Evolutionary conservation across 116 monocot species (phyloP).

Genomic region (Papilionanthe hybrid): DNA sequence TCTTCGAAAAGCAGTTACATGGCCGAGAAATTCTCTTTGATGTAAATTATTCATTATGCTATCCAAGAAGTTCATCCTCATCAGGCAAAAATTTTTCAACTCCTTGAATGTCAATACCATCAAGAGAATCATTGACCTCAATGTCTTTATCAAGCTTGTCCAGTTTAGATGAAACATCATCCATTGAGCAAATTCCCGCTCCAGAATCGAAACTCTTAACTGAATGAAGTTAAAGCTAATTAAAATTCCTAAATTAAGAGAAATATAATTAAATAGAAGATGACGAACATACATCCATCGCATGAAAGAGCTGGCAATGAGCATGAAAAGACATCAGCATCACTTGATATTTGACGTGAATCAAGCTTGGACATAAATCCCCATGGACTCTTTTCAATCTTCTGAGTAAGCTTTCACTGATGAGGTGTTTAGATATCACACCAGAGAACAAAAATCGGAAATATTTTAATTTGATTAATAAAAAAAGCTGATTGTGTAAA

Average conservation of each 20-base stretch:
- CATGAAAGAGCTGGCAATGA: conserved; percentile 71
- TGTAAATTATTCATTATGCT: conserved; percentile 72
- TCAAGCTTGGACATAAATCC: conserved; percentile 22
- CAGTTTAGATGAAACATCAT: conserved; percentile 25
- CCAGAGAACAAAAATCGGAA: background rate
- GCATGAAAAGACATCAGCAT: conserved; percentile 67
- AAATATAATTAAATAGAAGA: background rate
- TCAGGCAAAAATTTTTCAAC: conserved; percentile 62
- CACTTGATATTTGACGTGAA: conserved; percentile 34
- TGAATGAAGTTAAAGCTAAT: conserved; percentile 11
- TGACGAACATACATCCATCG: conserved; percentile 44
- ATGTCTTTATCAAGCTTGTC: conserved; percentile 26
- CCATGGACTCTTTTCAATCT: conserved; percentile 19
- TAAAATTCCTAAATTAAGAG: background rate
- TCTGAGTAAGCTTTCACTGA: conserved; percentile 4
- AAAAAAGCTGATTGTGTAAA: background rate
- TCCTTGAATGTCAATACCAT: conserved; percentile 40
- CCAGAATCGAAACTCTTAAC: conserved; percentile 30
- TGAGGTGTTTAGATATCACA: background rate
- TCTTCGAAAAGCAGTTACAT: conserved; percentile 78
- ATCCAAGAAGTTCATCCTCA: conserved; percentile 82
- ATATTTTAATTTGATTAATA: background rate
- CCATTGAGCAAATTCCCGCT: conserved; percentile 16
- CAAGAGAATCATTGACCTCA: conserved; percentile 27
- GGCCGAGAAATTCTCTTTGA: conserved; percentile 29